Conservation (phyloP, 2,329 filamentous ascomycete species). For the Trichoderma guizhouense region DNA sequence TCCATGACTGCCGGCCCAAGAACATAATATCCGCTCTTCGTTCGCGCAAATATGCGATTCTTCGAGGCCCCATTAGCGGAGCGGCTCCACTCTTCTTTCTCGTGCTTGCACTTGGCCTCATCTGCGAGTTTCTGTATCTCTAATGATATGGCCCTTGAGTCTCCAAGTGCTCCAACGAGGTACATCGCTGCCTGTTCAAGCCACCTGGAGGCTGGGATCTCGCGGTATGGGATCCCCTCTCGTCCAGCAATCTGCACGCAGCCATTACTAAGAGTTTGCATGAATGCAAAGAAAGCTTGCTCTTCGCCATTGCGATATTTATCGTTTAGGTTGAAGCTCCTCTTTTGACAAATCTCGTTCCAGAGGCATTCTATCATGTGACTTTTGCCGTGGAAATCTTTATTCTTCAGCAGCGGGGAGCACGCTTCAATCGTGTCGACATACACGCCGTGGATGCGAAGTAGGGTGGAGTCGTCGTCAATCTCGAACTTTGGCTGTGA, state of each 20-base stretch:
- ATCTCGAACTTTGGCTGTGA: not conserved
- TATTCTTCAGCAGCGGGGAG: not conserved
- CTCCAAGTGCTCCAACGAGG: not conserved
- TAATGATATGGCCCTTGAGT: rapidly evolving
- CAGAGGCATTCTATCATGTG: not conserved
- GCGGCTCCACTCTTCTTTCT: not conserved
- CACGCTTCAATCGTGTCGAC: not conserved
- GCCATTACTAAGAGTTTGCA: not conserved
- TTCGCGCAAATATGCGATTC: not conserved
- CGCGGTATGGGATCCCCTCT: not conserved
- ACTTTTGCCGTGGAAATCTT: not conserved
- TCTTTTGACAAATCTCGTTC: not conserved
- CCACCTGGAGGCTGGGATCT: not conserved
- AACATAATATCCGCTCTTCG: not conserved
- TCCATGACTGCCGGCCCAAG: not conserved
- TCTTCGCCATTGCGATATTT: not conserved
- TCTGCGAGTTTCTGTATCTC: not conserved
- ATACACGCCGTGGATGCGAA: not conserved
- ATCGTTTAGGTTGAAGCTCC: not conserved
- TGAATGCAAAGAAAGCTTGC: not conserved
- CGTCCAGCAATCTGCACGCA: not conserved
- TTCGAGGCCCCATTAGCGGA: not conserved
- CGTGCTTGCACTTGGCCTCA: not conserved
- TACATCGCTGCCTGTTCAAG: not conserved
- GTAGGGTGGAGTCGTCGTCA: not conserved